Evolutionary conservation across 2,329 filamentous ascomycete genomes (phyloP).

Genomic region (Lachnellula hyalina): DNA sequence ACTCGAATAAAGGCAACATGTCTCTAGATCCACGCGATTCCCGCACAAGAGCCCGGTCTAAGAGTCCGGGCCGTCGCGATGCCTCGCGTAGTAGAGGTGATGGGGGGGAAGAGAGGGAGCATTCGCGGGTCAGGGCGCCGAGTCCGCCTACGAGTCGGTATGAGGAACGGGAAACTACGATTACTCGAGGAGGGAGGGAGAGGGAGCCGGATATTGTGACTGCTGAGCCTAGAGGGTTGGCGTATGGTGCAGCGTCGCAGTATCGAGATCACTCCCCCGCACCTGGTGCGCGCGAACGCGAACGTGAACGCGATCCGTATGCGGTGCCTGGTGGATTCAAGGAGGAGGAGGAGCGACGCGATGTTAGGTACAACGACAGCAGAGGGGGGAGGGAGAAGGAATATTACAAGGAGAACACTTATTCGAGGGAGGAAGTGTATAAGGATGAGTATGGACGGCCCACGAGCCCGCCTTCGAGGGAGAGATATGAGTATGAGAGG

Average conservation of each 20-base stretch:
- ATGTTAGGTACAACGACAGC: slow-evolving; percentile 11
- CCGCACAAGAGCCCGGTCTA: slow-evolving; percentile 24
- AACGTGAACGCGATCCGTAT: slow-evolving; percentile 2
- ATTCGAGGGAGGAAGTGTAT: slow-evolving; percentile 1
- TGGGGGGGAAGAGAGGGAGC: slow-evolving; percentile 16
- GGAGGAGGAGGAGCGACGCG: slow-evolving; percentile 15
- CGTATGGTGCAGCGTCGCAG: slow-evolving; percentile 2
- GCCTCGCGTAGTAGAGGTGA: slow-evolving; percentile 1
- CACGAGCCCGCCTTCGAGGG: slow-evolving; percentile 11
- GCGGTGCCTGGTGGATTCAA: slow-evolving; percentile 18
- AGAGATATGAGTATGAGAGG: slow-evolving; percentile 19
- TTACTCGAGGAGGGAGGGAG: slow-evolving; percentile 3
- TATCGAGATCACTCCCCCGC: slow-evolving; percentile 6
- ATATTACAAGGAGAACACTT: slow-evolving; percentile 7
- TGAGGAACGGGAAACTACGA: slow-evolving; percentile 5
- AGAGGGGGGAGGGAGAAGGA: slow-evolving; percentile 15
- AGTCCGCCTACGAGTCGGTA: slow-evolving; percentile 15
- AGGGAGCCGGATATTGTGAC: slow-evolving; percentile 10
- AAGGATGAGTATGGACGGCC: slow-evolving; percentile 14
- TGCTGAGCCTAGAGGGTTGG: slow-evolving; percentile 9
- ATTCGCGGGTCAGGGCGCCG: slow-evolving; percentile 10
- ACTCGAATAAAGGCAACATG: slow-evolving; percentile 14
- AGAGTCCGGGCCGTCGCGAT: slow-evolving; percentile 25
- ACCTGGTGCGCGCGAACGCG: neutral
- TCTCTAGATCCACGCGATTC: slow-evolving; percentile 30